Conservation (phyloP, 352 stramenopile species). For the Globisporangium orthogonon region DNA sequence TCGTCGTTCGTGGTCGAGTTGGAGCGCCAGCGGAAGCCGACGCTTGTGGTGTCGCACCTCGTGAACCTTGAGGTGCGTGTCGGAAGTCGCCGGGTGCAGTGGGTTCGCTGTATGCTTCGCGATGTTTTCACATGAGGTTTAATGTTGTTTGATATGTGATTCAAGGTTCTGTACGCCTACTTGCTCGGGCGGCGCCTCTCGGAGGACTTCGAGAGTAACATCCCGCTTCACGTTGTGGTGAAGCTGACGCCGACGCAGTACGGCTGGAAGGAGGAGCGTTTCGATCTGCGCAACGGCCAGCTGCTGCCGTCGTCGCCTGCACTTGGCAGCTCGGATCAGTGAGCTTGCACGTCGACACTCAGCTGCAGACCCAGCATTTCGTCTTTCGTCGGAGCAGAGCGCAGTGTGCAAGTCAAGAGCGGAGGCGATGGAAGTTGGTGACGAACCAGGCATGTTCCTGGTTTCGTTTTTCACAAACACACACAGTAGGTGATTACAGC, state of each 20-base stretch:
- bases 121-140: background rate
- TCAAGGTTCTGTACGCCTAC: constrained; percentile 33
- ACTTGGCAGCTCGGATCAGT: background rate
- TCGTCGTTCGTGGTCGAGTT: constrained; percentile 45
- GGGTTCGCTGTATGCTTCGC: background rate
- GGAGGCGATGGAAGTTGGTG: constrained; percentile 54
- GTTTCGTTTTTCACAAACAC: background rate
- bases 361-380: background rate
- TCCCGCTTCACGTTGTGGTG: constrained; percentile 37
- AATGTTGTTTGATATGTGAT: background rate
- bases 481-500: background rate
- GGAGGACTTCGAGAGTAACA: constrained; percentile 25
- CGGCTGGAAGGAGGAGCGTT: constrained; percentile 38
- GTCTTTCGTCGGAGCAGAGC: background rate
- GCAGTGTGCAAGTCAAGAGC: constrained; percentile 16
- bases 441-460: constrained; percentile 59
- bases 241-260: constrained; percentile 44
- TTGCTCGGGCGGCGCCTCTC: constrained; percentile 24
- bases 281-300: constrained; percentile 21
- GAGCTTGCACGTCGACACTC: background rate
- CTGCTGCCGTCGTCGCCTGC: background rate
- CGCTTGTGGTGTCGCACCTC: constrained; percentile 33
- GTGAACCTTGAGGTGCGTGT: constrained; percentile 30
- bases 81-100: background rate
- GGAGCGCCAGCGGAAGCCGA: constrained; percentile 32